Evolutionary conservation across 179 eudicot genomes (phyloP), one percentile per base, ranked within the genome.

Genomic region (Spergularia azorica): DNA sequence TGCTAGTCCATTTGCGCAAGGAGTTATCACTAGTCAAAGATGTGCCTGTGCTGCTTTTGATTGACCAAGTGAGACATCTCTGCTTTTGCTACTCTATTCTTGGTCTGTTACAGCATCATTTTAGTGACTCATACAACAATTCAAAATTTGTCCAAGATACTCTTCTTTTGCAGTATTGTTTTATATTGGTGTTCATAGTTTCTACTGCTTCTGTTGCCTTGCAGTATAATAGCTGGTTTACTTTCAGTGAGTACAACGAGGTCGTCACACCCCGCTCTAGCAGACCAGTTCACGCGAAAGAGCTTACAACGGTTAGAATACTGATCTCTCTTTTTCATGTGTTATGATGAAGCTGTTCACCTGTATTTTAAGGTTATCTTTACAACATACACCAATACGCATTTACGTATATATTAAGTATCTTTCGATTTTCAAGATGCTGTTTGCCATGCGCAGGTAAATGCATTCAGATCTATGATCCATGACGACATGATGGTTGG

Each of bases 401-500:
- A 15, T 9, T 17, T 32, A 3, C n/a, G n/a, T n/a, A n/a, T n/a
- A n/a, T n/a, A n/a, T n/a, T n/a, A n/a, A 18, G 26, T 52, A 38
- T 9, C 57, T 64, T 63, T 43, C 56, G 51, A 15, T 8, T 62
- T 0, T 16, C 46, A 46, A 9, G 16, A 16, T 3, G 54, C 32
- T 6, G 15, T 63, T 26, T 70, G 13, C 21, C 39, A 18, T 78
- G 62, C 78, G 64, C 72, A 92, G 98, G 96, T 96, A 60, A 94
- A 94, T 81, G 98, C 96, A 41, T 96, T 90, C 85, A 88, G 99
- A 85, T 76, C 93, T 15, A 93, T 95, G 99, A 87, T 84, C 81
- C 92, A 91, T 72, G 77, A 93, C 67, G 88, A 91, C 76, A 93
- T 95, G 97, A 95, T 90, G 98, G 90, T 95, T 60, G 99, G 98